Conservation (phyloP, 805 yeast genomes). For the Candida ascalaphidarum region DNA sequence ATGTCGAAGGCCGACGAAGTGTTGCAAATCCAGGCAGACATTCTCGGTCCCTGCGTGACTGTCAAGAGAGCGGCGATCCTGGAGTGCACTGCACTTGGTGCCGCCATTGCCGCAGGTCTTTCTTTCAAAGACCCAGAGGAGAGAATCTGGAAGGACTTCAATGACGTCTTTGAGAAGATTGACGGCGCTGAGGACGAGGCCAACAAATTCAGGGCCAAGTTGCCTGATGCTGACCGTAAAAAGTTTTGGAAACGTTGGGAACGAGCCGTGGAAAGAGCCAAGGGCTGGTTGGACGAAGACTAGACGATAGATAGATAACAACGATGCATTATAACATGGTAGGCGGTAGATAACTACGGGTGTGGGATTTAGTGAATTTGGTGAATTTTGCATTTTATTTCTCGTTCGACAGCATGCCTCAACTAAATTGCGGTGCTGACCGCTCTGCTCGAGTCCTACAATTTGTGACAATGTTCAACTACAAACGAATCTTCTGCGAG, state of each 20-base stretch:
- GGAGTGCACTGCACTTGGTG: slow-evolving; percentile 94
- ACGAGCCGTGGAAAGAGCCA: slow-evolving; percentile 71
- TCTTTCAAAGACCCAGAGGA: slow-evolving; percentile 38
- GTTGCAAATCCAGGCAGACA: slow-evolving; percentile 90
- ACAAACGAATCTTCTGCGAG: too few species aligned
- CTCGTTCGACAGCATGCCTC: too few species aligned
- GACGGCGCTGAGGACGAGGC: slow-evolving; percentile 14
- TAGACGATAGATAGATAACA: neutral
- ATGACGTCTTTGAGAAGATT: slow-evolving; percentile 48
- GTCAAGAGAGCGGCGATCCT: slow-evolving; percentile 74
- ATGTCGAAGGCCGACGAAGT: slow-evolving; percentile 87
- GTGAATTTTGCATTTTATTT: too few species aligned
- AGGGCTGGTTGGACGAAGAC: slow-evolving; percentile 62
- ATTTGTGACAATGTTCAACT: too few species aligned
- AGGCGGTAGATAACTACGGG: too few species aligned
- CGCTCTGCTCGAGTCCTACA: too few species aligned
- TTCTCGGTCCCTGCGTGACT: slow-evolving; percentile 78
- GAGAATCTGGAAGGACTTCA: slow-evolving; percentile 67
- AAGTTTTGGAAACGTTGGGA: slow-evolving; percentile 73
- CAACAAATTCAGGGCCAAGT: slow-evolving; percentile 28
- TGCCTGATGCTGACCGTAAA: slow-evolving; percentile 52
- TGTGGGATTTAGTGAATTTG: too few species aligned
- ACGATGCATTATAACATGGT: too few species aligned
- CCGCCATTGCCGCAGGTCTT: slow-evolving; percentile 92
- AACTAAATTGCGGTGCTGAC: too few species aligned